Percentiles rank a stretch among this genome's conserved stretches.
phyloP scores from a whole-genome alignment of 257 asterid species.

The Phtheirospermum japonicum region DNA sequence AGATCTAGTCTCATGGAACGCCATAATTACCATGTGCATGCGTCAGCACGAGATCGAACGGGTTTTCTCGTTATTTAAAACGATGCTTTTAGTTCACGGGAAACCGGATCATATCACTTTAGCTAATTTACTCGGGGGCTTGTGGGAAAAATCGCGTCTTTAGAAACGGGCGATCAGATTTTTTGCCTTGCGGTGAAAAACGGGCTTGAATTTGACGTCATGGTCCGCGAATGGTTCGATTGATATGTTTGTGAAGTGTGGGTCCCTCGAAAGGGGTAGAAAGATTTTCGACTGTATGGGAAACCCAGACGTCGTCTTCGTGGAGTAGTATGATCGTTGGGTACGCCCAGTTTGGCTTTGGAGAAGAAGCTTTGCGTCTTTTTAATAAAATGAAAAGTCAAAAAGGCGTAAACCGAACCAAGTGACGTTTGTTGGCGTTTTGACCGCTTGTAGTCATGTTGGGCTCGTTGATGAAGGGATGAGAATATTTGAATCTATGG shows the following conservation, averaged over 20 bases:
- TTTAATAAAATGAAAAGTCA: conserved; percentile 49
- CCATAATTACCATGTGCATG: conserved; percentile 51
- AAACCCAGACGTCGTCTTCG: conserved; percentile 48
- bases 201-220: conserved; percentile 44
- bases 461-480: conserved; percentile 78
- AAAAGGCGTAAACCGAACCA: conserved; percentile 62
- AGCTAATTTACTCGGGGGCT: conserved; percentile 48
- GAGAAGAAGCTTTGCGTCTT: conserved; percentile 55
- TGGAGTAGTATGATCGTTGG: conserved; percentile 79
- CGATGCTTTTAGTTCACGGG: conserved; percentile 43
- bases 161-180: conserved; percentile 56
- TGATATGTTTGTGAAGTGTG: conserved; percentile 77
- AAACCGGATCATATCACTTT: conserved; percentile 57
- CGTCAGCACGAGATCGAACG: conserved; percentile 43
- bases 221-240: conserved; percentile 54
- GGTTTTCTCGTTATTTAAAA: conserved; percentile 50
- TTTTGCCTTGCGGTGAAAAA: conserved; percentile 40
- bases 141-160: conserved; percentile 54
- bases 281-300: conserved; percentile 48
- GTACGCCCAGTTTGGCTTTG: conserved; percentile 64
- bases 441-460: conserved; percentile 78
- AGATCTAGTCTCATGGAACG: conserved; percentile 82
- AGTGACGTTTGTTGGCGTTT: conserved; percentile 67
- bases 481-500: conserved; percentile 54
- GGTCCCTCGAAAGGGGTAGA: conserved; percentile 49